Evolutionary conservation across 257 asterid species (phyloP).

Genomic region (Penstemon barbatus): DNA sequence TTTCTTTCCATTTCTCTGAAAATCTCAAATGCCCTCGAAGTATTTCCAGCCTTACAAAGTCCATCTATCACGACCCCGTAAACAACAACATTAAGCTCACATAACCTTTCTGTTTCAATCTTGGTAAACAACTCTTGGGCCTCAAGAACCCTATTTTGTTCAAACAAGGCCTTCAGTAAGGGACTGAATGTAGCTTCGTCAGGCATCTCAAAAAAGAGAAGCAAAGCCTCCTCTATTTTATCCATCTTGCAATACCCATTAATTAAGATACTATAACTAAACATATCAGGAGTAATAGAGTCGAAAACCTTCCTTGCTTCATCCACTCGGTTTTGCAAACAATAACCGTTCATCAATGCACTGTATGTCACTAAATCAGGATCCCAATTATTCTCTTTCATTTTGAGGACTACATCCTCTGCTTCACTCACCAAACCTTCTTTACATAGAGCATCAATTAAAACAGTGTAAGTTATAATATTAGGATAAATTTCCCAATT

Average conservation of each 20-base stretch:
- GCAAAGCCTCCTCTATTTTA: conserved; percentile 32
- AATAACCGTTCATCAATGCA: conserved; percentile 17
- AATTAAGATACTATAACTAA: conserved; percentile 28
- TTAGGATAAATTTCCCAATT: not conserved
- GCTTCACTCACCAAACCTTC: too few relatives aligned
- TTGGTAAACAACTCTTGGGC: conserved; percentile 24
- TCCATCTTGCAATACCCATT: conserved; percentile 33
- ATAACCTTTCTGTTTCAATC: too few relatives aligned
- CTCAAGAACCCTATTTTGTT: conserved; percentile 25
- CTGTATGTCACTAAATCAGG: not conserved
- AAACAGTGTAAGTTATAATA: too few relatives aligned
- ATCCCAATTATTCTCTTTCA: conserved; percentile 5
- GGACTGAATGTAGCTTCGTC: not conserved
- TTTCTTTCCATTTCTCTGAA: too few relatives aligned
- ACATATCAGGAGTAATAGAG: conserved; percentile 15
- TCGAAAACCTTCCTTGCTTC: conserved; percentile 25
- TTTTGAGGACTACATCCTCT: not conserved
- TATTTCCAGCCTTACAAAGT: too few relatives aligned
- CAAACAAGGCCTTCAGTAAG: conserved; percentile 22
- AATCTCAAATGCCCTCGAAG: too few relatives aligned
- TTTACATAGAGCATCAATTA: too few relatives aligned
- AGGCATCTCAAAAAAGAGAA: conserved; percentile 27
- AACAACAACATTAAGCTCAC: too few relatives aligned
- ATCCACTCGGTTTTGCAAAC: conserved; percentile 5
- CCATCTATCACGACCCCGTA: too few relatives aligned